phyloP scores from a whole-genome alignment of 2,329 filamentous ascomycete genomes.

The Microdochium trichocladiopsis region DNA sequence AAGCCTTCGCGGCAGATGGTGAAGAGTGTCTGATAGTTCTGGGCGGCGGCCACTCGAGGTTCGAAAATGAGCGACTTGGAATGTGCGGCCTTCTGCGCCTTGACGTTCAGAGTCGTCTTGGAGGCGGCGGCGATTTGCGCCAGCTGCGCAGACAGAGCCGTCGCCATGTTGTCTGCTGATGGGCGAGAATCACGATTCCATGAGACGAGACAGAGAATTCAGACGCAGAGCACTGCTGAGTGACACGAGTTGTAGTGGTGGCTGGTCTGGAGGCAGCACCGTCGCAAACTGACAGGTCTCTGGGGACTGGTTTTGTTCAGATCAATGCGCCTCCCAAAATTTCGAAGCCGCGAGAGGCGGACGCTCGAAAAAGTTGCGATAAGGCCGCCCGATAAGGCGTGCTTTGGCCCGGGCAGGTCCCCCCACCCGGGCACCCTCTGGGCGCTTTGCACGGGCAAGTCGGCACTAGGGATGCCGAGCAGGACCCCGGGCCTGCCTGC shows the following conservation, averaged over 20 bases:
- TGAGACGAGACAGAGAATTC: slow-evolving; percentile 3
- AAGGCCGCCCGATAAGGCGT: background rate
- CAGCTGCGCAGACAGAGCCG: slow-evolving; percentile 87
- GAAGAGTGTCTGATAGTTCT: slow-evolving; percentile 87
- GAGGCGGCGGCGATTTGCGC: slow-evolving; percentile 86
- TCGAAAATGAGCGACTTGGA: slow-evolving; percentile 95
- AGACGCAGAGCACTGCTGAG: background rate
- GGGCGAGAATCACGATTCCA: slow-evolving; percentile 3
- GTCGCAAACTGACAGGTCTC: background rate
- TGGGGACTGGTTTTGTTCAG: too few species aligned
- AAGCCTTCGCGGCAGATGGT: slow-evolving; percentile 84
- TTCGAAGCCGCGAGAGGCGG: background rate
- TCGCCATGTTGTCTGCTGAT: slow-evolving; percentile 52
- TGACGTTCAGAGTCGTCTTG: slow-evolving; percentile 84
- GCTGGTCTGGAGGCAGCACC: background rate
- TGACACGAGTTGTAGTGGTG: background rate
- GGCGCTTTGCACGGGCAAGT: too few species aligned
- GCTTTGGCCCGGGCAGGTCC: background rate
- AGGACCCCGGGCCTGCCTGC: too few species aligned
- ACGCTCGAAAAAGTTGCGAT: slow-evolving; percentile 1
- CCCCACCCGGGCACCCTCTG: background rate
- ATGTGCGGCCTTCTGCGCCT: slow-evolving; percentile 86
- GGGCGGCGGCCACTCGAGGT: slow-evolving; percentile 71
- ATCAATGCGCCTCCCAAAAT: background rate
- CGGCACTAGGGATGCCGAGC: too few species aligned